Base-by-base conservation (phyloP, 768 basidiomycete species). In the Grammothele lineata region DNA sequence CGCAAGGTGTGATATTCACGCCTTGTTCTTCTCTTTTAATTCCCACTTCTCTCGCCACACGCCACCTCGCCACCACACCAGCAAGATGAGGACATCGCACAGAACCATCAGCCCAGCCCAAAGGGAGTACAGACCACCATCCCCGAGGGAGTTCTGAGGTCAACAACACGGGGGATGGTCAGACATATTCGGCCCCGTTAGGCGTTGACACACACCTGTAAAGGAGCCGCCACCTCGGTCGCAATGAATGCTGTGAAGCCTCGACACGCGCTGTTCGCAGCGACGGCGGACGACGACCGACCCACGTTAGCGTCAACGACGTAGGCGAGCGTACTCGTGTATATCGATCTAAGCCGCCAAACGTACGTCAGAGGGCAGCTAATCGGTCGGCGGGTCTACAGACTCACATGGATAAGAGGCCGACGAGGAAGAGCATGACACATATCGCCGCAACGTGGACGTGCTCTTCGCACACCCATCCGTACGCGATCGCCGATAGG, bases 221-320 rank as follows among this genome's bases (percentile, higher is more conserved):
- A 68, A 0, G 87, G 88, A 0, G 87, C 80, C 0, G 85, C 85
- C 5, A 85, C 69, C 62, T 92, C 85, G 1, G 79, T 79, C 1
- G 80, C 78, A 15, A 86, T 58, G 60, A 86, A 86, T 3, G 83
- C 90, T 14, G 75, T 66, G 4, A 74, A 36, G 0, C 92, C 89
- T 40, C 92, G 77, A 62, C 86, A 86, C 24, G 76, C 76, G 47
- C 85, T 87, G 62, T 94, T 94, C 24, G 75, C 67, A 0, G 91
- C 89, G 6, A 81, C 77, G 1, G 87, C 89, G 3, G 79, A 79
- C 3, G 85, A 80, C 2, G 87, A 87, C 21, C 87, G 77, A 6
- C 92, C 92, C 6, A 73, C 70, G 61, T 94, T 95, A 3, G 89
- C 80, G 57, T 95, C 92, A 14, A 92, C 89, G 26, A 93, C 72